Conservation (phyloP, 2,329 filamentous ascomycete species). For the Penicillium sp. region DNA sequence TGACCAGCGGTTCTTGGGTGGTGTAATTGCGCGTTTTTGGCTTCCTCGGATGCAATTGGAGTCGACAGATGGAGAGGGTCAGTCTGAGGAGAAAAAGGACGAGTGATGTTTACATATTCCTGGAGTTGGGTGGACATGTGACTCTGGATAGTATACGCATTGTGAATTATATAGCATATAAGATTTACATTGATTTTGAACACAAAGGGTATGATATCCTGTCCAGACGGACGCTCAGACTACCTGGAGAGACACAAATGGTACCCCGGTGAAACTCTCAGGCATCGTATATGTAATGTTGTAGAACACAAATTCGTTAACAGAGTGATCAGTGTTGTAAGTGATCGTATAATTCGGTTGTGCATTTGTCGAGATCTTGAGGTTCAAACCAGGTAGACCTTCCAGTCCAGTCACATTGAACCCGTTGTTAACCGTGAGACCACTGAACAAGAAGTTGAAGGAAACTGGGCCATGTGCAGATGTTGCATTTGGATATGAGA, state of each 20-base stretch:
- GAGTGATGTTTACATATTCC: not conserved
- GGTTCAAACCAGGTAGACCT: slow-evolving; percentile 9
- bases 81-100: not conserved
- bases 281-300: slow-evolving; percentile 19
- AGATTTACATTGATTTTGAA: not conserved
- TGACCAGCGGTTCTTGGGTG: slow-evolving; percentile 24
- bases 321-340: slow-evolving; percentile 14
- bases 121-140: not conserved
- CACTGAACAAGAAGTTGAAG: slow-evolving; percentile 16
- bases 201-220: too few species aligned
- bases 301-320: slow-evolving; percentile 17
- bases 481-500: slow-evolving; percentile 54
- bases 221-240: not conserved
- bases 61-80: not conserved
- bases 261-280: slow-evolving; percentile 5
- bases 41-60: slow-evolving; percentile 9
- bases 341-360: slow-evolving; percentile 9
- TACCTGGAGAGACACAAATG: slow-evolving; percentile 10
- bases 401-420: slow-evolving; percentile 16
- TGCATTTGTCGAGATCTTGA: slow-evolving; percentile 12
- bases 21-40: slow-evolving; percentile 24
- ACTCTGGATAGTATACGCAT: not conserved
- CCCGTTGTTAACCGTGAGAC: slow-evolving; percentile 47
- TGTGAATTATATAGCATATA: too few species aligned
- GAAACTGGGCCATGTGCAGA: slow-evolving; percentile 1